Conservation (phyloP, 305 asterid genomes). For the Andrographis paniculata region DNA sequence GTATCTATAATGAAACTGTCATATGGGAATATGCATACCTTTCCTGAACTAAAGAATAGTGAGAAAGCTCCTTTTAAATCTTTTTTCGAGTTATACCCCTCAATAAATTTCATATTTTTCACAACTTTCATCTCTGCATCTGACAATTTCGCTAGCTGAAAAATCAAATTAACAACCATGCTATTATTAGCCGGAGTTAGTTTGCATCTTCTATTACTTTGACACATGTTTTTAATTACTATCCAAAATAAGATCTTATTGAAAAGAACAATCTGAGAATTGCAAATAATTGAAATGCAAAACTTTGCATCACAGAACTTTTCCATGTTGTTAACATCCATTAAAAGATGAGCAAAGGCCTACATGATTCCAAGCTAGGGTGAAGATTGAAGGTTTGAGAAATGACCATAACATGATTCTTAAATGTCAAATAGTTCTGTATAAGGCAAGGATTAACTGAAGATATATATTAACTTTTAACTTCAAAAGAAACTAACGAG, state of each 20-base stretch:
- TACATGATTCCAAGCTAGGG: neutral
- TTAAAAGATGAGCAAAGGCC: neutral
- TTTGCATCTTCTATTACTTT: neutral
- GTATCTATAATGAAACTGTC: conserved; percentile 38
- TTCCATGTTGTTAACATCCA: neutral
- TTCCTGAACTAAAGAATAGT: conserved; percentile 77
- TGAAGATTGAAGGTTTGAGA: neutral
- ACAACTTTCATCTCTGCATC: conserved; percentile 81
- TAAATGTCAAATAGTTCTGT: neutral
- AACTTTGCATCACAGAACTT: neutral
- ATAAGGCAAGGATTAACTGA: conserved; percentile 1
- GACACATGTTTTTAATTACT: neutral
- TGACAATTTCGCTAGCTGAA: conserved; percentile 83
- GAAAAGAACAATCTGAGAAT: conserved; percentile 25
- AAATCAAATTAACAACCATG: conserved; percentile 15
- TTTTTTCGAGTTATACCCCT: conserved; percentile 55
- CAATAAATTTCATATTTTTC: conserved; percentile 76
- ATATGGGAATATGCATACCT: conserved; percentile 47
- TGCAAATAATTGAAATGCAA: conserved; percentile 9
- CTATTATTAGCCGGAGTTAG: neutral
- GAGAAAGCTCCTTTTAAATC: conserved; percentile 62
- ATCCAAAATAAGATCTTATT: conserved; percentile 29
- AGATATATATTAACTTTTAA: neutral
- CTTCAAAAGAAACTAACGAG: no score
- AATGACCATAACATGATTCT: neutral